phyloP scores from a whole-genome alignment of 2,329 filamentous ascomycete genomes.

The Pseudogymnoascus sp. region DNA sequence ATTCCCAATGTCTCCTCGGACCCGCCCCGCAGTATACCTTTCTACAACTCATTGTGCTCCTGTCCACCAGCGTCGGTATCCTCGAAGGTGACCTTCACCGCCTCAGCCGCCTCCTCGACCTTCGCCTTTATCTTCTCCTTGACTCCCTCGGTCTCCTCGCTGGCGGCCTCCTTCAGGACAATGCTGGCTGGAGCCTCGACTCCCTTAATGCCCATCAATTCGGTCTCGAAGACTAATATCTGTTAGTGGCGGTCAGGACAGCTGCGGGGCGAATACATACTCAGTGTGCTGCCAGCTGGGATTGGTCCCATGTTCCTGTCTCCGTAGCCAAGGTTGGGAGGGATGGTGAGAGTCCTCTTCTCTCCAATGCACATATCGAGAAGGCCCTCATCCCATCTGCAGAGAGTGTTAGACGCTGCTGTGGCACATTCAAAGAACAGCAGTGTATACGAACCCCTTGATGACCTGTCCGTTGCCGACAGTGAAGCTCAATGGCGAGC shows the following conservation, averaged over 20 bases:
- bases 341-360: slow-evolving; percentile 82
- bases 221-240: slow-evolving; percentile 76
- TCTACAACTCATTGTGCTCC: slow-evolving; percentile 54
- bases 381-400: slow-evolving; percentile 81
- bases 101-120: slow-evolving; percentile 45
- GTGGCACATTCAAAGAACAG: neutral
- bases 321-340: slow-evolving; percentile 81
- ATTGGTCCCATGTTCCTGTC: slow-evolving; percentile 71
- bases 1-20: neutral
- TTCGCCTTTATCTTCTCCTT: slow-evolving; percentile 38
- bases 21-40: neutral
- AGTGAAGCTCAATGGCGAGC: slow-evolving; percentile 67
- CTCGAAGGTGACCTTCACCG: slow-evolving; percentile 43
- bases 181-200: slow-evolving; percentile 39
- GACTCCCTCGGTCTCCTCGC: slow-evolving; percentile 32
- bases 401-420: slow-evolving; percentile 10
- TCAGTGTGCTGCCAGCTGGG: slow-evolving; percentile 68
- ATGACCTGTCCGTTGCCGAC: slow-evolving; percentile 81
- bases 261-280: slow-evolving; percentile 38
- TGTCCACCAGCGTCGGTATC: slow-evolving; percentile 48
- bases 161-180: slow-evolving; percentile 29
- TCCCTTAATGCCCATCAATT: slow-evolving; percentile 76
- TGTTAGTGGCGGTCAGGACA: slow-evolving; percentile 14
- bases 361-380: slow-evolving; percentile 94
- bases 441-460: slow-evolving; percentile 56